Evolutionary conservation across 2,329 filamentous ascomycete genomes (phyloP), one percentile per base, ranked within the genome.

Genomic region (Colletotrichum brevisporum): DNA sequence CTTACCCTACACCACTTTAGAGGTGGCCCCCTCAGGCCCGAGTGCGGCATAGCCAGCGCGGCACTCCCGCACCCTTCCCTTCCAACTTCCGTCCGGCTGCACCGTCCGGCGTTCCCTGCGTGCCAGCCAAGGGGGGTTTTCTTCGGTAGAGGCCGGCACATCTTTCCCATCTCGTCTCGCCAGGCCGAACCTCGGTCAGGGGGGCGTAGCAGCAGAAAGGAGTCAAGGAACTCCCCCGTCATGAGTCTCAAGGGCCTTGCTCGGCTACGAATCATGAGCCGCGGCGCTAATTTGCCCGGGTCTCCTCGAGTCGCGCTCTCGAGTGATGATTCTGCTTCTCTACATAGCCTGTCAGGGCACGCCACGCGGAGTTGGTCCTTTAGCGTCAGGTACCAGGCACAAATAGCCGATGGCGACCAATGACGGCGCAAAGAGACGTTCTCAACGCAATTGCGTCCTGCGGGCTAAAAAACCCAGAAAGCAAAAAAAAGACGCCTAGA

Each of bases 331-430:
- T 50, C 18, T 18, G 5, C 16, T 24, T 50, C 16, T 18, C 12
- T 50, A 6, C 72, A 73, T 6, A 36, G 75, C 80, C 79, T 80
- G 77, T 80, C 74, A 80, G 74, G 75, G 75, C 74, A 71, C 72
- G 75, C 79, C 80, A 82, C 78, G 81, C 82, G 78, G 78, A 75
- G 66, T 60, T 45, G 54, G 50, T 27, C 31, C 24, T 55, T 10
- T 72, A 67, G 75, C 79, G 79, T 77, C 80, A 83, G 81, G 81
- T 78, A 83, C 81, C 80, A 79, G 80, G 78, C 73, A 78, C 78
- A 60, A 72, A 69, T 71, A 73, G 73, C 54, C 64, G 71, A 61
- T 39, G 61, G 48, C 61, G 72, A 54, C 81, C 80, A 82, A 81
- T 81, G 65, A 70, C 54, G 57, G 31, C 55, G 48, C 67, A 21